Percentiles rank a stretch among this genome's conserved stretches.
Conservation (phyloP, 495 filamentous ascomycete genomes). For the Hyaloscypha bicolor region DNA sequence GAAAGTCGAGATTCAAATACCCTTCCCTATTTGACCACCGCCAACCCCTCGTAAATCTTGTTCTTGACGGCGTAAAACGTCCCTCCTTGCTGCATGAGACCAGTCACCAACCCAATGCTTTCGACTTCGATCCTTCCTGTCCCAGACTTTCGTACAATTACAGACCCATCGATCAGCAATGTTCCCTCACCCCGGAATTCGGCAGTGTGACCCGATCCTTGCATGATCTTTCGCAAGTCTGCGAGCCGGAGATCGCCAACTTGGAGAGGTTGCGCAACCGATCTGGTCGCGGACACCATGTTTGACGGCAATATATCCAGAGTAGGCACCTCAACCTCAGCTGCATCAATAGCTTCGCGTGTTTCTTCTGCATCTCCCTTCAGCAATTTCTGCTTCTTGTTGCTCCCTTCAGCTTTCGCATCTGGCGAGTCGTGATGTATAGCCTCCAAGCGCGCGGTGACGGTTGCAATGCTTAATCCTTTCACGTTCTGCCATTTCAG, state of each 20-base stretch:
- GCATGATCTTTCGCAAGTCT: slow-evolving; percentile 83
- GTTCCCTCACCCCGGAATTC: slow-evolving; percentile 95
- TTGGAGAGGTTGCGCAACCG: slow-evolving; percentile 84
- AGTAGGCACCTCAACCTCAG: slow-evolving; percentile 49
- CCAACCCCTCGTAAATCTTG: slow-evolving; percentile 82
- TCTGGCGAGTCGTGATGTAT: slow-evolving; percentile 34
- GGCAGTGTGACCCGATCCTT: slow-evolving; percentile 77
- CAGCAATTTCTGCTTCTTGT: slow-evolving; percentile 70
- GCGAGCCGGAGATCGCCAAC: slow-evolving; percentile 92
- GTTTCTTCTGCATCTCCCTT: slow-evolving; percentile 44
- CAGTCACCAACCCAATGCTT: slow-evolving; percentile 60
- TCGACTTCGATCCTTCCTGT: slow-evolving; percentile 90
- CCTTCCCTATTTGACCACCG: slow-evolving; percentile 55
- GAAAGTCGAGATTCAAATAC: background rate
- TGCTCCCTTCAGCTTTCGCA: slow-evolving; percentile 44
- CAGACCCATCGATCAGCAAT: slow-evolving; percentile 81
- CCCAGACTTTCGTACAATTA: slow-evolving; percentile 85
- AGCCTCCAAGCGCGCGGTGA: slow-evolving; percentile 66
- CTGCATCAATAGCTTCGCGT: slow-evolving; percentile 11
- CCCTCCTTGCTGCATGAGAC: slow-evolving; percentile 43
- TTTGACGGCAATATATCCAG: slow-evolving; percentile 79
- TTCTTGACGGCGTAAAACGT: slow-evolving; percentile 76
- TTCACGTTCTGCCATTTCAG: slow-evolving; percentile 94
- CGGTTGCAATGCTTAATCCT: slow-evolving; percentile 83
- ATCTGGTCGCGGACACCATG: slow-evolving; percentile 74